A percentile compares a stretch with the other conserved stretches of the same genome.
phyloP scores from a whole-genome alignment of 179 eudicot genomes.

The Pouteria campechiana region DNA sequence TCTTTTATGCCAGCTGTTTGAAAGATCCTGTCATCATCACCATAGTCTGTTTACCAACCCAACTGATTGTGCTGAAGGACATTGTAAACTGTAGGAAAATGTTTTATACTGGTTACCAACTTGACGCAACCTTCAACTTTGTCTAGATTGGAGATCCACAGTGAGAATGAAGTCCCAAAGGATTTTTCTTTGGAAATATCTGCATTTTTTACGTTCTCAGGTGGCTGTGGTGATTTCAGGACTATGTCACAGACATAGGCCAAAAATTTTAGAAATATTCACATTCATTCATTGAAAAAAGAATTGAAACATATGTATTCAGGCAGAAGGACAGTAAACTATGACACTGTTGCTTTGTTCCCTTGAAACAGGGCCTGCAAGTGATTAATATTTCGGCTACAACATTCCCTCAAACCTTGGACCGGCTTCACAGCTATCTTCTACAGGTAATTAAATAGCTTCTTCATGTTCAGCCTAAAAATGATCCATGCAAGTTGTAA shows the following conservation, averaged over 20 bases:
- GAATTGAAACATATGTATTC: background rate
- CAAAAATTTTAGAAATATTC: background rate
- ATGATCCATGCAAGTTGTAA: background rate
- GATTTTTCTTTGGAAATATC: too few relatives aligned
- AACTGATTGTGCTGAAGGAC: too few relatives aligned
- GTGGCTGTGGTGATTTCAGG: background rate
- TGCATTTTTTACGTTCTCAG: too few relatives aligned
- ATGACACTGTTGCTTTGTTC: background rate
- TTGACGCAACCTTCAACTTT: too few relatives aligned
- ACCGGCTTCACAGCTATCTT: conserved; percentile 91
- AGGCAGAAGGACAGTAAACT: background rate
- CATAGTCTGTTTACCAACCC: too few relatives aligned
- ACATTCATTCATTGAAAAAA: too few relatives aligned
- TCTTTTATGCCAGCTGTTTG: too few relatives aligned
- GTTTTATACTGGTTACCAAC: too few relatives aligned
- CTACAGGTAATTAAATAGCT: conserved; percentile 54
- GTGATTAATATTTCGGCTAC: conserved; percentile 90
- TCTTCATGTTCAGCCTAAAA: background rate
- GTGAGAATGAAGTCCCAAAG: too few relatives aligned
- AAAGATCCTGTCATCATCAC: too few relatives aligned
- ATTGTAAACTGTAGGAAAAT: too few relatives aligned
- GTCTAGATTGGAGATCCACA: too few relatives aligned
- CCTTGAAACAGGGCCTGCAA: conserved; percentile 57
- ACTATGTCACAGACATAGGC: background rate
- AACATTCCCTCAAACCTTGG: conserved; percentile 91